These are phyloP conservation scores for Lichtheimia ornata DNA, from an alignment of 371 early-diverging fungal genomes.

Conservation along the genomic window DNA sequence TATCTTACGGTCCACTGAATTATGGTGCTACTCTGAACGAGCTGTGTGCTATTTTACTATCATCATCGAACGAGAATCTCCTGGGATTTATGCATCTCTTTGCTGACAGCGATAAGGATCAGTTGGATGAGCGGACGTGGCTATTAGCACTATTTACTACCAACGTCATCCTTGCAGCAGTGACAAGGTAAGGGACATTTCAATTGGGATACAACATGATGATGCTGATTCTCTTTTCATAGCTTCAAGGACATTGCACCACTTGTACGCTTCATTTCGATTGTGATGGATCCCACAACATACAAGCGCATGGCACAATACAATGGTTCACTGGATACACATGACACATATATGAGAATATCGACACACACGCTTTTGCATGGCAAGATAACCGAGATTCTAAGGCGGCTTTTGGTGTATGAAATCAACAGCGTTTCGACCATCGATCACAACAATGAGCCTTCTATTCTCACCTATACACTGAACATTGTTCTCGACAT, in stretches of 20 bases:
- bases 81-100: background rate
- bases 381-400: background rate
- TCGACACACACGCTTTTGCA: background rate
- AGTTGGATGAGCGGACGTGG: background rate
- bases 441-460: background rate
- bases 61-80: background rate
- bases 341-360: constrained; percentile 3
- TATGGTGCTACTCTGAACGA: background rate
- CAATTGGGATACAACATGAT: background rate
- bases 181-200: background rate
- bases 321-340: background rate
- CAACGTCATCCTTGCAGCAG: background rate
- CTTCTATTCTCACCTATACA: background rate
- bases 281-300: background rate
- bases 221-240: background rate
- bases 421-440: background rate
- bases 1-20: background rate
- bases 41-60: constrained; percentile 1
- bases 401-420: background rate
- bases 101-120: background rate
- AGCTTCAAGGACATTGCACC: background rate
- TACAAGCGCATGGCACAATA: background rate
- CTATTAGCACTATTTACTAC: background rate
- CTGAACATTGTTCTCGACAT: constrained; percentile 5
- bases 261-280: background rate